Conservation (phyloP, 1,139 yeast genomes). For the Pichia sp. region DNA sequence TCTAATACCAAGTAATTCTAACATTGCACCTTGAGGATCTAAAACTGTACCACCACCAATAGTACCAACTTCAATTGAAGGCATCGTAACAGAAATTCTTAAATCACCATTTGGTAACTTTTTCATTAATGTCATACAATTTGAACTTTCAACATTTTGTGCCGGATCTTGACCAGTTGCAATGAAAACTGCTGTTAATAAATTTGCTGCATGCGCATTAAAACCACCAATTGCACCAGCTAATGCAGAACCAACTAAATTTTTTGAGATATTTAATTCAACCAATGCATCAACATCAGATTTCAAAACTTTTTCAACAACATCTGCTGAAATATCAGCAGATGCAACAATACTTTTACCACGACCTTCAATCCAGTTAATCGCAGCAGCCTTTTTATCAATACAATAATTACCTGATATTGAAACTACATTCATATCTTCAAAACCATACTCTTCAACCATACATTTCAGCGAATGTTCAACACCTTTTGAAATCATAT, state of each 20-base stretch:
- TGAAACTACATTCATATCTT: conserved; percentile 87
- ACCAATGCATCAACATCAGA: conserved; percentile 90
- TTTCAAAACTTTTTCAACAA: conserved; percentile 75
- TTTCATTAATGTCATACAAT: conserved; percentile 93
- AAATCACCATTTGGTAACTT: conserved; percentile 70
- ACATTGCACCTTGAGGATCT: conserved; percentile 96
- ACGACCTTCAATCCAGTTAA: conserved; percentile 98
- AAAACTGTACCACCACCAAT: conserved; percentile 98
- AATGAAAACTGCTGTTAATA: conserved; percentile 86
- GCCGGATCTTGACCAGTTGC: conserved; percentile 99
- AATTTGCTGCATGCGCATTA: conserved; percentile 96
- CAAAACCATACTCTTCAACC: conserved; percentile 87
- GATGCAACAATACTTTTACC: conserved; percentile 99
- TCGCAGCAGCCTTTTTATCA: conserved; percentile 96
- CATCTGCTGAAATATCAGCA: conserved; percentile 77
- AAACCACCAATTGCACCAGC: conserved; percentile 98
- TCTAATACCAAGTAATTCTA: conserved; percentile 86
- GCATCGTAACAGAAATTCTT: conserved; percentile 93
- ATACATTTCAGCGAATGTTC: conserved; percentile 78
- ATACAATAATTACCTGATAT: conserved; percentile 97
- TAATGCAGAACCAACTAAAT: conserved; percentile 94
- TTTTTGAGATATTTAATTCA: conserved; percentile 80
- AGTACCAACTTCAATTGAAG: conserved; percentile 97
- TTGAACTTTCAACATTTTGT: conserved; percentile 93
- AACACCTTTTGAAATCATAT: conserved; percentile 98